A percentile compares a stretch with the other conserved stretches of the same genome.
phyloP scores from a whole-genome alignment of 176 grass and related monocot genomes.

The Echinochloa phyllopogon region DNA sequence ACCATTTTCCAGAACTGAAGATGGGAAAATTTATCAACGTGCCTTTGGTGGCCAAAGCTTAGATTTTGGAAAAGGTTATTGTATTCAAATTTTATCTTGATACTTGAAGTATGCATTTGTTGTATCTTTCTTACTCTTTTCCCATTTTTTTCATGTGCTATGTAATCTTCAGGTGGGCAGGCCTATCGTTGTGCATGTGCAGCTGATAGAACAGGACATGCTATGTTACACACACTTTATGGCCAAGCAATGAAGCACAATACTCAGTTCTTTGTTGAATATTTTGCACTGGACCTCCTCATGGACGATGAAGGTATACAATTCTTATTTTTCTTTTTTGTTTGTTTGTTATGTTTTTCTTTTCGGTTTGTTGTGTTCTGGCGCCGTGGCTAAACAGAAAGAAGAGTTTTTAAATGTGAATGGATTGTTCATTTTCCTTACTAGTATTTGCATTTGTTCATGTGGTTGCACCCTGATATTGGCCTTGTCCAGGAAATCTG shows the following conservation, averaged over 20 bases:
- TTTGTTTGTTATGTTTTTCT: background rate
- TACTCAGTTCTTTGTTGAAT: slow-evolving; percentile 97
- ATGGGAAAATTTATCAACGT: slow-evolving; percentile 97
- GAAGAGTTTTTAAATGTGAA: background rate
- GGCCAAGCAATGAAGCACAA: slow-evolving; percentile 98
- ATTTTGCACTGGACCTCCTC: slow-evolving; percentile 80
- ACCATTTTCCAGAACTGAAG: slow-evolving; percentile 97
- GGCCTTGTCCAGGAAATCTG: background rate
- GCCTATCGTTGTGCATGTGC: slow-evolving; percentile 92
- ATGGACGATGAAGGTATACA: slow-evolving; percentile 79
- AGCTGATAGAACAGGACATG: slow-evolving; percentile 97
- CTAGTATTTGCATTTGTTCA: slow-evolving; percentile 16
- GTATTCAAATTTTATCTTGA: background rate
- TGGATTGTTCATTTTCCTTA: background rate
- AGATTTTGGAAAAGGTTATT: slow-evolving; percentile 92
- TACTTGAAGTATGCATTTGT: background rate
- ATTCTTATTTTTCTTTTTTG: slow-evolving; percentile 41
- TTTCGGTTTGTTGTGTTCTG: background rate
- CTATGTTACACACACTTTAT: slow-evolving; percentile 92
- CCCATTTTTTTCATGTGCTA: background rate
- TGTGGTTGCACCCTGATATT: background rate
- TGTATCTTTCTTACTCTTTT: background rate
- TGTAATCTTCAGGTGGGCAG: slow-evolving; percentile 72
- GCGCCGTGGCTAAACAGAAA: background rate
- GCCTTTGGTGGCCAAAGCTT: slow-evolving; percentile 99